Conservation (phyloP, 2,329 filamentous ascomycete species). For the Colletotrichum sp. region DNA sequence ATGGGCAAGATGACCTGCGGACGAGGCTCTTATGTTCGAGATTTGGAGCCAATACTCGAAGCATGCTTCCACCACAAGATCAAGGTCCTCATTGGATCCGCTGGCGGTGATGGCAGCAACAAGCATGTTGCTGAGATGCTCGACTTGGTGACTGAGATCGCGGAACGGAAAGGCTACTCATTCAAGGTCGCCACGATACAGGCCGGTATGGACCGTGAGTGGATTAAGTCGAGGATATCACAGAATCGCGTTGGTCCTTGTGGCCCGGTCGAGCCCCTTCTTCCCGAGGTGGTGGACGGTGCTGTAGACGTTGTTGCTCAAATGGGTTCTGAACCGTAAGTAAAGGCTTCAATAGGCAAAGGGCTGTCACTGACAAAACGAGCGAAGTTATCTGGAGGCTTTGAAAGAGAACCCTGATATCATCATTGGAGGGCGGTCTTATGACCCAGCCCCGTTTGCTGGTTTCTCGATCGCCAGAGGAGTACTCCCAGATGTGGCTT, state of each 20-base stretch:
- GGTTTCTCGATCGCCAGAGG: slow-evolving; percentile 30
- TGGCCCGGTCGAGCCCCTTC: slow-evolving; percentile 36
- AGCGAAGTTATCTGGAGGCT: slow-evolving; percentile 37
- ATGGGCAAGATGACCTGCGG: slow-evolving; percentile 44
- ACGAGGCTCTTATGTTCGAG: slow-evolving; percentile 42
- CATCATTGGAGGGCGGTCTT: slow-evolving; percentile 49
- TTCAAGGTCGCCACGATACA: slow-evolving; percentile 38
- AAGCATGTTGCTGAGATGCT: slow-evolving; percentile 43
- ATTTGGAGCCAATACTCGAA: slow-evolving; percentile 43
- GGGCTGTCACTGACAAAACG: not conserved
- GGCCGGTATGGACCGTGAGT: slow-evolving; percentile 32
- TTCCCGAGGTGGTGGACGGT: slow-evolving; percentile 33
- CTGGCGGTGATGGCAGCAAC: slow-evolving; percentile 51
- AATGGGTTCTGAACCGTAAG: slow-evolving; percentile 49
- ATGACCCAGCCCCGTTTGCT: slow-evolving; percentile 45
- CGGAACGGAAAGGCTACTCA: slow-evolving; percentile 27
- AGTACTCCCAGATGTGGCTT: slow-evolving; percentile 10
- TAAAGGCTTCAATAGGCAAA: slow-evolving; percentile 12
- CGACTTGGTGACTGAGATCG: slow-evolving; percentile 39
- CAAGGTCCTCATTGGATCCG: slow-evolving; percentile 47
- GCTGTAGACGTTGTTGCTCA: slow-evolving; percentile 46
- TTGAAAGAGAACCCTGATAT: slow-evolving; percentile 45
- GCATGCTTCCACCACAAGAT: slow-evolving; percentile 37
- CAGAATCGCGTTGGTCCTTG: slow-evolving; percentile 31
- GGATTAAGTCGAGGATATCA: slow-evolving; percentile 31